These are phyloP conservation scores for Pythium biforme DNA, from an alignment of 352 stramenopile genomes.

Conservation along the genomic window DNA sequence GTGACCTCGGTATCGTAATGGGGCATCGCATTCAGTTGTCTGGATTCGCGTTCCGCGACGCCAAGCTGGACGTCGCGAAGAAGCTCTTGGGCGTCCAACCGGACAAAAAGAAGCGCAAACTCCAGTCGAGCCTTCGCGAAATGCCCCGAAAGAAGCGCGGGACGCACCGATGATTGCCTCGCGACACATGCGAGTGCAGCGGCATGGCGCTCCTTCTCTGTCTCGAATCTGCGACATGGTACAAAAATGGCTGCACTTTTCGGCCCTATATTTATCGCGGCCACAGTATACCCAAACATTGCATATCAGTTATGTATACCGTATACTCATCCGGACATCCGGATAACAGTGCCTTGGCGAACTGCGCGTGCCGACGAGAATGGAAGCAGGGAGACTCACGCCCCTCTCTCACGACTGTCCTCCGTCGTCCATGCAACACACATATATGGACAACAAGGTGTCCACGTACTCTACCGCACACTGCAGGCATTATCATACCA, in stretches of 20 bases:
- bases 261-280: background rate
- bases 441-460: too few species aligned
- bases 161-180: too few species aligned
- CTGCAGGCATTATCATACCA: too few species aligned
- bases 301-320: background rate
- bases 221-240: slow-evolving; percentile 1
- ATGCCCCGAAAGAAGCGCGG: background rate
- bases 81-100: background rate
- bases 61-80: background rate
- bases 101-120: background rate
- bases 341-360: background rate
- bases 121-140: background rate
- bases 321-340: background rate
- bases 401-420: too few species aligned
- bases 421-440: too few species aligned
- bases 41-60: background rate
- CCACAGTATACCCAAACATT: background rate
- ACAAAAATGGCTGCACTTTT: background rate
- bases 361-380: too few species aligned
- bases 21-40: background rate
- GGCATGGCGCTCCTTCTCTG: too few species aligned
- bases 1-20: background rate
- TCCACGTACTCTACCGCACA: too few species aligned
- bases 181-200: too few species aligned
- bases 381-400: too few species aligned